Evolutionary conservation across 768 basidiomycete genomes (phyloP).

Genomic region (Clavaria fumosa): DNA sequence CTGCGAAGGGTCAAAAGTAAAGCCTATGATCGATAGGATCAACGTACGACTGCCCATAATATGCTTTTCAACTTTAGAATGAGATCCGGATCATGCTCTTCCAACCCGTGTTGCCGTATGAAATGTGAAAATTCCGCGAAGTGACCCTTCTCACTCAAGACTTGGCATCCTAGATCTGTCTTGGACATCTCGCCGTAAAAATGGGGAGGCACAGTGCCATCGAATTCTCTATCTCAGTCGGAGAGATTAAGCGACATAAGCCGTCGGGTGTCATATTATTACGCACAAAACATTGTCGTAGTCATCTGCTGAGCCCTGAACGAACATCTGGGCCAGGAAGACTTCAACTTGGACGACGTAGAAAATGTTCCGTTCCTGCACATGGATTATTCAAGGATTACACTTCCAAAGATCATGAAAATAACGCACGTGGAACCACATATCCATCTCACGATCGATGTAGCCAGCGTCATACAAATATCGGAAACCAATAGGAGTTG

Average conservation of each 20-base stretch:
- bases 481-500: constrained; percentile 81
- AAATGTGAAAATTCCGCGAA: constrained; percentile 85
- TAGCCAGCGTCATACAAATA: constrained; percentile 87
- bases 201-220: constrained; percentile 82
- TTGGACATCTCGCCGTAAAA: constrained; percentile 98
- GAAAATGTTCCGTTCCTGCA: constrained; percentile 79
- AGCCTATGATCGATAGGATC: not conserved
- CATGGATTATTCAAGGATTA: not conserved
- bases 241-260: constrained; percentile 2
- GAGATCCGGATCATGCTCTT: constrained; percentile 68
- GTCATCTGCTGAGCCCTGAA: constrained; percentile 35
- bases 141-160: constrained; percentile 80
- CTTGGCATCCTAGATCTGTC: constrained; percentile 86
- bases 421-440: constrained; percentile 78
- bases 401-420: not conserved
- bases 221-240: constrained; percentile 48
- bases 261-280: constrained; percentile 1
- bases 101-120: constrained; percentile 74
- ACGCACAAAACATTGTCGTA: constrained; percentile 45
- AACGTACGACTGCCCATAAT: constrained; percentile 86
- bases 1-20: constrained; percentile 24
- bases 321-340: constrained; percentile 71
- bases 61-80: constrained; percentile 88
- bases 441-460: constrained; percentile 88
- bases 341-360: constrained; percentile 94